Base-by-base conservation (phyloP, 2,329 filamentous ascomycete genomes). In the Paraphoma sp. region DNA sequence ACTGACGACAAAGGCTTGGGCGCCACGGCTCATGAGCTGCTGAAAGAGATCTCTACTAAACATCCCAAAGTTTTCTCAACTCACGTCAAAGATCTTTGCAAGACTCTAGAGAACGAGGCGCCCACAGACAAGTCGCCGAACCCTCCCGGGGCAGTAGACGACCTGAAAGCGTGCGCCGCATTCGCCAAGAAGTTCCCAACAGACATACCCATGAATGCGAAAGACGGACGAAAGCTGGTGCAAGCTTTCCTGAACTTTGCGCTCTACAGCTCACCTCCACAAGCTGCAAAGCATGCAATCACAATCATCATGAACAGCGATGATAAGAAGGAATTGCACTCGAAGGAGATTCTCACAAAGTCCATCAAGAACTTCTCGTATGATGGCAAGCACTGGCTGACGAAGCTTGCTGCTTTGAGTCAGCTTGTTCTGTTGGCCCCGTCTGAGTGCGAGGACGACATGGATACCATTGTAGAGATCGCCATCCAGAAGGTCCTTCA, bases 41-140 rank as follows among this genome's bases (percentile, higher is more conserved):
- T 98, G 46, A 94, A 92, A 69, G 91, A 97, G 71, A 97, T 98
- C 30, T 98, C 95, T 0, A 88, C 91, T 51, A 87, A 88, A 45
- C 95, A 95, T 62, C 93, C 95, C 0, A 90, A 94, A 56, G 87
- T 98, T 8, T 93, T 99, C 80, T 94, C 95, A 71, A 91, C 92
- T 1, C 94, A 98, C 64, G 90, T 97, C 6, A 91, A 92, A 58
- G 93, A 96, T 60, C 86, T 99, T 45, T 97, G 93, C 79, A 92
- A 91, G 71, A 89, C 93, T 56, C 84, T 99, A 16, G 87, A 93
- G 62, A 86, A 91, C 28, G 89, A 93, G 68, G 90, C 91, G 1
- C 95, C 95, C 0, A 88, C 86, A 4, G 82, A 86, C 17, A 86
- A 82, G 16, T 86, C 85, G 50, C 72, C 83, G 1, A 93, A 93